phyloP scores from a whole-genome alignment of 1,139 yeast genomes.

The Blastobotrys raffinosifermentans region DNA sequence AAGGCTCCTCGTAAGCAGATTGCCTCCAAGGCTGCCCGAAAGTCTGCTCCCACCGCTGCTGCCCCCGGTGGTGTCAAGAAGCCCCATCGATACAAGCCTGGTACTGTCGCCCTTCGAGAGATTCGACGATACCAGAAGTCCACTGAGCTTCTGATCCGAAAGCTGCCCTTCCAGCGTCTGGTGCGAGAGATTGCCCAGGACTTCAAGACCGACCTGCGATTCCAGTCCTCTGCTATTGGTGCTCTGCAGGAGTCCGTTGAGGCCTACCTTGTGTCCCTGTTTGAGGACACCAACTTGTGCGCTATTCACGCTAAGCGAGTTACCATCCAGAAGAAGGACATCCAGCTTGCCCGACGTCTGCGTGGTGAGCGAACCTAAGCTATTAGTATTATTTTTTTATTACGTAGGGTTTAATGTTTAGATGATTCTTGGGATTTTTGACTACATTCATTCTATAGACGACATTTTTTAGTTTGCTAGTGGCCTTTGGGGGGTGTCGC shows the following conservation, averaged over 20 bases:
- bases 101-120: conserved; percentile 99
- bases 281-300: conserved; percentile 97
- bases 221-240: conserved; percentile 98
- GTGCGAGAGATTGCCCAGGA: conserved; percentile 98
- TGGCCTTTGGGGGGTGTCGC: too few relatives aligned
- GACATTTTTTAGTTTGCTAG: too few relatives aligned
- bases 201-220: conserved; percentile 96
- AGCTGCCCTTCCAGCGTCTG: conserved; percentile 97
- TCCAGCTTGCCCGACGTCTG: conserved; percentile 98
- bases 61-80: conserved; percentile 98
- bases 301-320: conserved; percentile 99
- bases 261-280: conserved; percentile 86
- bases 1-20: conserved; percentile 99
- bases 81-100: conserved; percentile 99
- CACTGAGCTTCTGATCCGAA: conserved; percentile 93
- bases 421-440: too few relatives aligned
- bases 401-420: too few relatives aligned
- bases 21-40: conserved; percentile 99
- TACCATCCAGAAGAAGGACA: conserved; percentile 98
- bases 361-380: conserved; percentile 62
- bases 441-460: too few relatives aligned
- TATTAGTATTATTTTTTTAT: conserved; percentile 2
- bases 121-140: conserved; percentile 99
- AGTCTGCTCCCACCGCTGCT: conserved; percentile 71
- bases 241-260: conserved; percentile 98